Percentiles rank a stretch among this genome's conserved stretches.
phyloP scores from a whole-genome alignment of 805 yeast species.

The Zygosaccharomyces rouxii region DNA sequence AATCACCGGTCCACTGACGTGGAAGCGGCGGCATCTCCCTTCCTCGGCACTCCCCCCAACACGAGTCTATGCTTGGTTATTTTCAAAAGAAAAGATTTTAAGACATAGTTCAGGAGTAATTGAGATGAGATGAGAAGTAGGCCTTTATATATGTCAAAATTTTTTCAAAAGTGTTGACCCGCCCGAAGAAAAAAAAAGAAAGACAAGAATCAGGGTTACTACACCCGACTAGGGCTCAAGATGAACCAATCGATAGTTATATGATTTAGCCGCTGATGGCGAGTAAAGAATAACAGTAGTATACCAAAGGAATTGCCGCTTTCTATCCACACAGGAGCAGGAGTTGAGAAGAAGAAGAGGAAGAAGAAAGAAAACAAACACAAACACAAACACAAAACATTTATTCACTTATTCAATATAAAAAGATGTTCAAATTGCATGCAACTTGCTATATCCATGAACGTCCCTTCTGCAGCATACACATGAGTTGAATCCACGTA shows the following conservation, averaged over 20 bases:
- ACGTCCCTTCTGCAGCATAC: slow-evolving; percentile 80
- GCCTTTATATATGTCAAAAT: slow-evolving; percentile 1
- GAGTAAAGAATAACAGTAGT: neutral
- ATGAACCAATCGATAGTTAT: neutral
- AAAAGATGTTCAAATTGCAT: slow-evolving; percentile 20
- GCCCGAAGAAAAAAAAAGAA: slow-evolving; percentile 1
- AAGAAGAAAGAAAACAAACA: too few relatives aligned
- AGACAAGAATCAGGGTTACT: neutral
- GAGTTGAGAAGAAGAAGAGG: too few relatives aligned
- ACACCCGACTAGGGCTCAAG: neutral
- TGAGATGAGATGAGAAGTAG: neutral
- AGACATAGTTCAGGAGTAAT: too few relatives aligned
- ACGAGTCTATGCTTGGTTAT: slow-evolving; percentile 27
- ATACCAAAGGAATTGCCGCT: too few relatives aligned
- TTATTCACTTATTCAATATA: neutral
- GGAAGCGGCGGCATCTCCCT: slow-evolving; percentile 27
- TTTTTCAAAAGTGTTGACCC: slow-evolving; percentile 3
- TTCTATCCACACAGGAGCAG: too few relatives aligned
- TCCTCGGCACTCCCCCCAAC: slow-evolving; percentile 20
- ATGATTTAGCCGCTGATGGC: neutral
- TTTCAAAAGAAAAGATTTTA: neutral
- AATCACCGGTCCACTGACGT: slow-evolving; percentile 18
- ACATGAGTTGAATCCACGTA: slow-evolving; percentile 71
- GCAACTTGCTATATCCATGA: slow-evolving; percentile 45
- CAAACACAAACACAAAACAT: neutral